Evolutionary conservation across 2,329 filamentous ascomycete genomes (phyloP), one percentile per base, ranked within the genome.

Genomic region (Fusarium sp.): DNA sequence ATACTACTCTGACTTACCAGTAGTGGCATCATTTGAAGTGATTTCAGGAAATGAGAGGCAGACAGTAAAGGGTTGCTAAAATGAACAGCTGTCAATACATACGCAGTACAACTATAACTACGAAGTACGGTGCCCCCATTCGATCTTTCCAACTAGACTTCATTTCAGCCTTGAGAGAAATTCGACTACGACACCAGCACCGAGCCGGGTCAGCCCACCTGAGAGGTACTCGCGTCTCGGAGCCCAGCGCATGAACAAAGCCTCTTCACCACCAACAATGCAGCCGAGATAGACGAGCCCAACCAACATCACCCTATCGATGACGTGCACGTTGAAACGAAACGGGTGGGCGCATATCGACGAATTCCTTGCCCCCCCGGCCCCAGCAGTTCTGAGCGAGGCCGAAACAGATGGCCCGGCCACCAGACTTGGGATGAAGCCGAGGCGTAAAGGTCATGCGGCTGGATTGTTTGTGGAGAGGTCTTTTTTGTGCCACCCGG

Each of bases 401-500:
- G 62, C 65, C 62, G 69, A 73, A 74, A 73, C 72, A 70, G 60
- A 73, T 37, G 45, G 34, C 58, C 72, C 37, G 56, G 39, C 34
- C 52, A 39, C 60, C 50, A 35, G 48, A 34, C 45, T 27, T 50
- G 32, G 57, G 30, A 39, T 39, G 60, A 61, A 70, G 39, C 43
- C 39, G 52, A 67, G 35, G 27, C 13, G 20, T 65, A 23, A n/a
- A 56, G 65, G 35, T 52, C 41, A 72, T 67, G 37, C 45, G 65
- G 35, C 64, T 66, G 56, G 41, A 30, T 71, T 71, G 59, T 48
- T 41, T 30, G 32, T 25, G 63, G 50, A 54, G 45, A n/a, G 59
- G 66, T 39, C 39, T 43, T 54, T 43, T 48, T 54, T 66, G 71
- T 71, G 62, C 50, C 34, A 58, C 69, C 69, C 35, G 18, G 27